Evolutionary conservation across 805 yeast species (phyloP).

Genomic region (Yamadazyma takamatsuzukensis): DNA sequence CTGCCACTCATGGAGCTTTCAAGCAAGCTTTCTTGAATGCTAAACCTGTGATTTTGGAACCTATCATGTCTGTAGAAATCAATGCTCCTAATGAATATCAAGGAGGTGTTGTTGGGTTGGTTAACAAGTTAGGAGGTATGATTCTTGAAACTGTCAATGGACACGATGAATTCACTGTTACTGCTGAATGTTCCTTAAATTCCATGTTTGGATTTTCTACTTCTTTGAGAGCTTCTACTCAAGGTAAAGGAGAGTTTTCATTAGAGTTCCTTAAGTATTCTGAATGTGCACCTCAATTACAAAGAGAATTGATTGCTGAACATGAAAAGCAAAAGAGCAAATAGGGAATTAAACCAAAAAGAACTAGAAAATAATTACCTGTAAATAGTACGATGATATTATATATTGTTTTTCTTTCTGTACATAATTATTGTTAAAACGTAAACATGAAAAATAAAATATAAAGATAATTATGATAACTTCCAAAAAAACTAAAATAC

Average conservation of each 20-base stretch:
- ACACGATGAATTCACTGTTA: conserved; percentile 88
- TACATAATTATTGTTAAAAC: conserved; percentile 19
- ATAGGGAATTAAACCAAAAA: background rate
- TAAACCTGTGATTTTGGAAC: conserved; percentile 87
- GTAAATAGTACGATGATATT: conserved; percentile 11
- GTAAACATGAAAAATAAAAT: conserved; percentile 26
- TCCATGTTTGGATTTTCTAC: conserved; percentile 96
- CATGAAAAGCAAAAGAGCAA: conserved; percentile 41
- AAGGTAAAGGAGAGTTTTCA: conserved; percentile 98
- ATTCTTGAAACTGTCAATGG: conserved; percentile 93
- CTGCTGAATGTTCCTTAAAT: conserved; percentile 95
- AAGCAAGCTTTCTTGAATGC: conserved; percentile 83
- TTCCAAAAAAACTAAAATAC: conserved; percentile 28
- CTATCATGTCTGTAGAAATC: conserved; percentile 90
- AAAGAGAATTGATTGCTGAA: conserved; percentile 84
- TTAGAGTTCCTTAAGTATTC: conserved; percentile 91
- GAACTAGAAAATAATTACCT: conserved; percentile 1
- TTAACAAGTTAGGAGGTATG: conserved; percentile 89
- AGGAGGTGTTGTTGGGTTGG: conserved; percentile 83
- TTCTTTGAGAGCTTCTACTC: conserved; percentile 90
- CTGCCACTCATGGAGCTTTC: conserved; percentile 91
- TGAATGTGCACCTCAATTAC: conserved; percentile 87
- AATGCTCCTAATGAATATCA: conserved; percentile 97
- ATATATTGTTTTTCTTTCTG: conserved; percentile 13
- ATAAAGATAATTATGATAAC: conserved; percentile 21